These are phyloP conservation scores for Anthracocystis panici-leucophaei DNA, from an alignment of 1,284 basidiomycete species.

Conservation along the genomic window DNA sequence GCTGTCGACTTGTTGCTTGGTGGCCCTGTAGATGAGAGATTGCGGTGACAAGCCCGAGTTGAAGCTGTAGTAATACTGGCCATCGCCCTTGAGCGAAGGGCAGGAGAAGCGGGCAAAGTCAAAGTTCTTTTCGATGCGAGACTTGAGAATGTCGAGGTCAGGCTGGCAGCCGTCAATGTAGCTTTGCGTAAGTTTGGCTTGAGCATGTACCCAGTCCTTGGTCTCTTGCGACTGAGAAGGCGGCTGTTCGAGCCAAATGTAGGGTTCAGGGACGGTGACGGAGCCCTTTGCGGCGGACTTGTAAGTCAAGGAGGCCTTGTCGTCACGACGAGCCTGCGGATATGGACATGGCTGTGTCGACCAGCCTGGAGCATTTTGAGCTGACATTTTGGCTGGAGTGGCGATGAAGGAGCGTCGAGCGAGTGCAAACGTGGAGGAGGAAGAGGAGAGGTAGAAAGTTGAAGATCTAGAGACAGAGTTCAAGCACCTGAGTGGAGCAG, in stretches of 20 bases:
- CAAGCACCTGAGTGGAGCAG: constrained; percentile 6
- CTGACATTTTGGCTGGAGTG: constrained; percentile 20
- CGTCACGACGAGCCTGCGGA: constrained; percentile 63
- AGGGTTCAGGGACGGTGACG: constrained; percentile 65
- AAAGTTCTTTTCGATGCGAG: constrained; percentile 61
- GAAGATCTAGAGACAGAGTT: background rate
- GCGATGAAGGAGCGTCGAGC: constrained; percentile 6
- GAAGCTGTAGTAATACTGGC: constrained; percentile 65
- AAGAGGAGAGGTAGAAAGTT: background rate
- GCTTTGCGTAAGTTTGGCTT: constrained; percentile 57
- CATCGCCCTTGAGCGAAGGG: constrained; percentile 63
- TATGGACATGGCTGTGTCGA: constrained; percentile 56
- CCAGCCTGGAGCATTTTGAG: constrained; percentile 56
- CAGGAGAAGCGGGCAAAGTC: constrained; percentile 64
- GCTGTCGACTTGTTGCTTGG: constrained; percentile 43
- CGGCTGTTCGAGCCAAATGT: constrained; percentile 67
- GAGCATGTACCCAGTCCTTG: constrained; percentile 60
- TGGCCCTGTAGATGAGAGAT: constrained; percentile 60
- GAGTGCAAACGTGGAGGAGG: background rate
- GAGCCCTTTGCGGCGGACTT: constrained; percentile 56
- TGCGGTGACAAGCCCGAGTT: constrained; percentile 67
- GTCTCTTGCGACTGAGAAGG: constrained; percentile 64
- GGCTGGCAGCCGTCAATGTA: constrained; percentile 59
- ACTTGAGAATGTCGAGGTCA: constrained; percentile 58
- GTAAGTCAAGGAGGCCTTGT: constrained; percentile 55